Evolutionary conservation across 768 basidiomycete genomes (phyloP), one percentile per base, ranked within the genome.

Genomic region (Rubroboletus pulcherrimus): DNA sequence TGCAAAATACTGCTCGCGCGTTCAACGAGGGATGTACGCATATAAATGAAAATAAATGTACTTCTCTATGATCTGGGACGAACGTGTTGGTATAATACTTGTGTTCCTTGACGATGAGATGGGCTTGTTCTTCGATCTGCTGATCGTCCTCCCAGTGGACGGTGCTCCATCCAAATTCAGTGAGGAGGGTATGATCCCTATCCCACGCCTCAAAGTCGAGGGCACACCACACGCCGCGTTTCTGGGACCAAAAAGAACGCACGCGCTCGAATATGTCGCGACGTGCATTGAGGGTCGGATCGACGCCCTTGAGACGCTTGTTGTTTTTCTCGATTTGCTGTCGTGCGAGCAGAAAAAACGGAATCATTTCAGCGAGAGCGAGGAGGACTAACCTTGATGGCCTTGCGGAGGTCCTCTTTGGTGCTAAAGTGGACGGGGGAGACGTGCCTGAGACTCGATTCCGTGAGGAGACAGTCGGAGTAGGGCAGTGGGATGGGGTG

Each of bases 141-240:
- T 74, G 41, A 5, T 78, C 83, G 26, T 78, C 73, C 47, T 81
- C 73, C 83, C 85, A 91, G 9, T 72, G 74, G 31, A 85, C 61
- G 9, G 74, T 64, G 61, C 83, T 82, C 79, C 83, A 93, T n/a
- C 93, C 93, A 61, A 91, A 87, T 67, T 95, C 93, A 26, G 89
- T 91, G 58, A 93, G 75, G 21, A 85, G 58, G 1, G 73, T 80
- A 63, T 91, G 87, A 41, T 91, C 88, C 40, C 71, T 70, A 65
- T 94, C 92, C 90, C 90, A 93, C 17, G 80, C 82, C 71, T 93
- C 92, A 58, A 93, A 86, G 67, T 93, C 92, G 49, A 93, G 70
- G 15, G 90, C 82, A 64, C 81, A 81, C 87, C 89, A 93, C 5
- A 81, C 79, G 40, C 89, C 91, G 26, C 68, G 76, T 66, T 84